phyloP scores from a whole-genome alignment of 768 basidiomycete species.

The Gyrodon lividus region DNA sequence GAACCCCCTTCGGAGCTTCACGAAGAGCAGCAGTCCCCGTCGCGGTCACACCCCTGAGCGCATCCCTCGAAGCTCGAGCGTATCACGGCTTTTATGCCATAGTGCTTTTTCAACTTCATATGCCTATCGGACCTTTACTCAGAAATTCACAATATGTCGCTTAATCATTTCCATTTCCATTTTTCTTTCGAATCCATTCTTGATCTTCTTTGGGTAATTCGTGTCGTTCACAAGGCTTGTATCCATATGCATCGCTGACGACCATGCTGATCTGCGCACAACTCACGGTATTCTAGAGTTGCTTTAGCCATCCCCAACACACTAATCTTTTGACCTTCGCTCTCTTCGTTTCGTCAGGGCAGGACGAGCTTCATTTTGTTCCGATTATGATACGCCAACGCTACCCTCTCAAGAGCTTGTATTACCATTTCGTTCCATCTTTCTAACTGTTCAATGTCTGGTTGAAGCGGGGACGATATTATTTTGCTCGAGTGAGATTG shows the following conservation, averaged over 20 bases:
- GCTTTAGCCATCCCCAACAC: slow-evolving; percentile 24
- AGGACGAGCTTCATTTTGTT: not conserved
- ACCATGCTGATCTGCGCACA: slow-evolving; percentile 10
- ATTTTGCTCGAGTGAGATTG: no score
- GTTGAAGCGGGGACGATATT: not conserved
- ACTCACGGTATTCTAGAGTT: slow-evolving; percentile 24
- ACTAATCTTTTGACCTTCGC: slow-evolving; percentile 23
- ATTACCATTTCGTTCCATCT: slow-evolving; percentile 2
- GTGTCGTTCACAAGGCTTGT: slow-evolving; percentile 17
- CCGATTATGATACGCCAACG: not conserved
- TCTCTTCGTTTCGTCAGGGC: slow-evolving; percentile 6
- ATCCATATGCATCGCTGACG: slow-evolving; percentile 29
- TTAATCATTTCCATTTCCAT: not conserved
- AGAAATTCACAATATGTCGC: not conserved
- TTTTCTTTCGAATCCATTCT: slow-evolving; percentile 5
- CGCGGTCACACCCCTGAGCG: slow-evolving; percentile 21
- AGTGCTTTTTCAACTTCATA: slow-evolving; percentile 15
- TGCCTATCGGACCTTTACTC: slow-evolving; percentile 9
- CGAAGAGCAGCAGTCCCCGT: slow-evolving; percentile 30
- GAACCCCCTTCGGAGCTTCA: slow-evolving; percentile 33
- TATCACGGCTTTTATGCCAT: slow-evolving; percentile 1
- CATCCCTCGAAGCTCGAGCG: not conserved
- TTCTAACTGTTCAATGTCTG: not conserved
- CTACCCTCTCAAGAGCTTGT: slow-evolving; percentile 6
- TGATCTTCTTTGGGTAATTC: slow-evolving; percentile 1